Evolutionary conservation across 2,329 filamentous ascomycete species (phyloP).

Genomic region (Claviceps digitariae): DNA sequence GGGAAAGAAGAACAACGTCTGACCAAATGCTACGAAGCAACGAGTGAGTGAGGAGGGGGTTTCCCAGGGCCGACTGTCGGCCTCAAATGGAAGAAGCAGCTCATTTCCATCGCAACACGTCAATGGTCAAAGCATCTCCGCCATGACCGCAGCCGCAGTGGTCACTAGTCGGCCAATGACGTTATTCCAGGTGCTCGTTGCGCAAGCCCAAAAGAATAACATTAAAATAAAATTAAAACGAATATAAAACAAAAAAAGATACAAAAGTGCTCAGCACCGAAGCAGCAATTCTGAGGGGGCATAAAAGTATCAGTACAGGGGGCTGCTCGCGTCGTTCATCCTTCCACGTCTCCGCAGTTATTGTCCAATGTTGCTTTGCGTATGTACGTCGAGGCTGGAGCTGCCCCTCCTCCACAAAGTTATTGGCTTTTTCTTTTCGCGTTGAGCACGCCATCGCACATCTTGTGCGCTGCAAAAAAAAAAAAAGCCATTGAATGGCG

Average conservation of each 20-base stretch:
- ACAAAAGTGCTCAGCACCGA: no score
- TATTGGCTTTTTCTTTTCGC: no score
- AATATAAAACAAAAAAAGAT: no score
- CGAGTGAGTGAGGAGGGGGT: background rate
- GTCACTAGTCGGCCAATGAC: conserved; percentile 1
- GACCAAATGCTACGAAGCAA: background rate
- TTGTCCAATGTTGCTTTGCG: background rate
- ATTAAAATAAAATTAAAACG: no score
- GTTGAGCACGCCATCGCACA: background rate
- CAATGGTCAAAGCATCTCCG: background rate
- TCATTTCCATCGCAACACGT: background rate
- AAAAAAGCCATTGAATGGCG: background rate
- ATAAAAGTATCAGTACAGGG: no score
- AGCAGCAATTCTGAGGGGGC: no score
- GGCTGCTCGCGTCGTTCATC: no score
- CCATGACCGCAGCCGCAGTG: background rate
- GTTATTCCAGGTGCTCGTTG: conserved; percentile 3
- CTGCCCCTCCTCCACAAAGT: background rate
- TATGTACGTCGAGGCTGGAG: background rate
- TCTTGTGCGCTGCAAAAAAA: background rate
- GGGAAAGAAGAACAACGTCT: background rate
- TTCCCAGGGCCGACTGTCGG: background rate
- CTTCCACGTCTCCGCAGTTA: background rate
- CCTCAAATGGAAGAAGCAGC: background rate
- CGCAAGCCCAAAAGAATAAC: background rate